Percentiles rank a stretch among this genome's conserved stretches.
phyloP scores from a whole-genome alignment of 2,329 filamentous ascomycete species.

The Neofusicoccum kwambonambiense region DNA sequence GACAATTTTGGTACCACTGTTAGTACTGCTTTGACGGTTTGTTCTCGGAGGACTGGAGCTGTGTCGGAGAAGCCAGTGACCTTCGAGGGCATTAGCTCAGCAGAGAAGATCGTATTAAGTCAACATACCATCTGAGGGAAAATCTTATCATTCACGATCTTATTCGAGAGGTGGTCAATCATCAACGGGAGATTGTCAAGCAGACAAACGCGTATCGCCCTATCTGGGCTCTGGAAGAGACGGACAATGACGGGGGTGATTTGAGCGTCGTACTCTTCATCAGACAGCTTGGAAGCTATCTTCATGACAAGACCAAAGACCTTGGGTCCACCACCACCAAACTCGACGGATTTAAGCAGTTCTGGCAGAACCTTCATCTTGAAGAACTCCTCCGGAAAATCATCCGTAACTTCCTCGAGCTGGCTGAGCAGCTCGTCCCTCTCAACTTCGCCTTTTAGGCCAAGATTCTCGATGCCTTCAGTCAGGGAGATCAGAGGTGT shows the following conservation, averaged over 20 bases:
- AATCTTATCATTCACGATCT: slow-evolving; percentile 91
- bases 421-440: slow-evolving; percentile 66
- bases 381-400: slow-evolving; percentile 97
- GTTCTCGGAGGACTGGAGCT: slow-evolving; percentile 87
- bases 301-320: slow-evolving; percentile 87
- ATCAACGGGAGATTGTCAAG: slow-evolving; percentile 85
- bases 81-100: slow-evolving; percentile 45
- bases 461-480: slow-evolving; percentile 88
- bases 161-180: slow-evolving; percentile 86
- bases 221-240: slow-evolving; percentile 85
- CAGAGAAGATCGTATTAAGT: not conserved
- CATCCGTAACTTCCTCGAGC: slow-evolving; percentile 81
- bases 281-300: slow-evolving; percentile 80
- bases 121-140: slow-evolving; percentile 80
- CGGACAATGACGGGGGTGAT: slow-evolving; percentile 85
- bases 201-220: slow-evolving; percentile 86
- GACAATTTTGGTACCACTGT: slow-evolving; percentile 85
- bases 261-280: slow-evolving; percentile 83
- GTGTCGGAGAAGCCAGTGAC: slow-evolving; percentile 92
- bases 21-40: slow-evolving; percentile 92
- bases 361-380: slow-evolving; percentile 96
- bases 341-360: slow-evolving; percentile 97
- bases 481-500: slow-evolving; percentile 89
- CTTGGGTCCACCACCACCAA: slow-evolving; percentile 90
- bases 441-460: slow-evolving; percentile 81